These are phyloP conservation scores for Leishmania martiniquensis DNA, from an alignment of 208 protist species.

Conservation along the genomic window DNA sequence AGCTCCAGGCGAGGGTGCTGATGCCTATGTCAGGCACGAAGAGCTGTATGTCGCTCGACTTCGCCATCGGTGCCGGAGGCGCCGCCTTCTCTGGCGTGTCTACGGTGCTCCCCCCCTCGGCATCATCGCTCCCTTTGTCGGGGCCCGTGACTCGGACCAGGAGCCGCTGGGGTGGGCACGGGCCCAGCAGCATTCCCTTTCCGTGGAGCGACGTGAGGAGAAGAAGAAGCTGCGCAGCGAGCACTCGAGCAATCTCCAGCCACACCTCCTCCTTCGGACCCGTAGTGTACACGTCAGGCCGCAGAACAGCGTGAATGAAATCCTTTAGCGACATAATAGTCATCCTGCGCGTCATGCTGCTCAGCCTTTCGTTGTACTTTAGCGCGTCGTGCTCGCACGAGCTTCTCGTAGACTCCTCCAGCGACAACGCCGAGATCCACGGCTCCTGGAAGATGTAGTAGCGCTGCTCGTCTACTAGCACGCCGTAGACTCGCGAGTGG, in stretches of 20 bases:
- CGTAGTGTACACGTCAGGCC: conserved; percentile 20
- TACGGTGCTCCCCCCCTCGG: conserved; percentile 15
- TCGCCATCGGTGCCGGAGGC: conserved; percentile 22
- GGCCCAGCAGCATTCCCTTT: conserved; percentile 82
- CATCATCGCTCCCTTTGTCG: conserved; percentile 7
- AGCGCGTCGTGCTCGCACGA: conserved; percentile 39
- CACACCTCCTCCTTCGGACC: conserved; percentile 45
- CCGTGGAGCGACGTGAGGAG: conserved; percentile 74
- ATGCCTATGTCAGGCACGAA: conserved; percentile 72
- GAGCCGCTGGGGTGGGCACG: conserved; percentile 65
- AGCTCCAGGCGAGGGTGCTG: conserved; percentile 71
- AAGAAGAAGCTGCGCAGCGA: conserved; percentile 70
- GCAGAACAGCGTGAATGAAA: conserved; percentile 66
- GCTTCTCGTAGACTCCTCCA: conserved; percentile 46
- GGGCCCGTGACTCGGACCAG: conserved; percentile 65
- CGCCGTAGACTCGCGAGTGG: conserved; percentile 67
- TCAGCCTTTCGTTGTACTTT: conserved; percentile 57
- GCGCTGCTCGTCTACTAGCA: conserved; percentile 74
- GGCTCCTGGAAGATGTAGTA: conserved; percentile 87
- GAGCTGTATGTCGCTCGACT: conserved; percentile 58
- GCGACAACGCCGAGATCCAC: conserved; percentile 72
- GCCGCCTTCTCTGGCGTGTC: conserved; percentile 18
- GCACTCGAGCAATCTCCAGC: conserved; percentile 66
- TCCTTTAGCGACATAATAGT: conserved; percentile 76
- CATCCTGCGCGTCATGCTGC: conserved; percentile 40